Base-by-base conservation (phyloP, 805 yeast species). In the Saturnispora zaruensis region DNA sequence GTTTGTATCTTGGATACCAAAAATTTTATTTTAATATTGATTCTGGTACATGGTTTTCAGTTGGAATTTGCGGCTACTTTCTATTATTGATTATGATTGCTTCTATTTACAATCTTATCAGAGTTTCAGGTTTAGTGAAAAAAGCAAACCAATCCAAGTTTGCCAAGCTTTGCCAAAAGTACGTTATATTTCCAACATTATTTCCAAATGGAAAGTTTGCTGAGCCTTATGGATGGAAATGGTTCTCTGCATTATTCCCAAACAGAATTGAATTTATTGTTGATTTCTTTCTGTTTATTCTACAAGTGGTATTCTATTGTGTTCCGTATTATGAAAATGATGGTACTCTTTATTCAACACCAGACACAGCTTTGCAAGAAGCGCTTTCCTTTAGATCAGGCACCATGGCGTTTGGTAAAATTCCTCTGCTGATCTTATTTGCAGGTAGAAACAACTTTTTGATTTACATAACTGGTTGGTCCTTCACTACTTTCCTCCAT, bases 371-470 rank as follows among this genome's bases (percentile, higher is more conserved):
- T 58, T 68, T 45, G 62, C 72, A 55, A 36, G 51, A 57, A 48
- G 45, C 40, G n/a, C 40, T 60, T 25, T 59, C 55, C 16, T 63
- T 57, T 44, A 54, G 78, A 59, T 57, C 73, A 8, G 77, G 76
- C 37, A 63, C 70, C 55, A 56, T 63, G 28, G 53, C 71, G 16
- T 71, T 65, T 62, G 57, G 71, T 45, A 52, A 59, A 30, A 59
- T 72, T 36, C 79, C 80, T 3, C 52, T 64, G 6, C 52, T 71
- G 44, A 60, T 75, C 20, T 60, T 75, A 34, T 74, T 74, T 58
- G 71, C 76, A 5, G 78, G 79, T 33, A 63, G 77, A 52, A 74
- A 73, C 56, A 73, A 71, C 59, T 61, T 74, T 46, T 59, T 72
- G 50, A 65, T 62, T 45, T 73, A 67, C 63, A 26, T 73, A 20